Conservation (phyloP, 2,329 filamentous ascomycete species). For the Talaromyces sp. region DNA sequence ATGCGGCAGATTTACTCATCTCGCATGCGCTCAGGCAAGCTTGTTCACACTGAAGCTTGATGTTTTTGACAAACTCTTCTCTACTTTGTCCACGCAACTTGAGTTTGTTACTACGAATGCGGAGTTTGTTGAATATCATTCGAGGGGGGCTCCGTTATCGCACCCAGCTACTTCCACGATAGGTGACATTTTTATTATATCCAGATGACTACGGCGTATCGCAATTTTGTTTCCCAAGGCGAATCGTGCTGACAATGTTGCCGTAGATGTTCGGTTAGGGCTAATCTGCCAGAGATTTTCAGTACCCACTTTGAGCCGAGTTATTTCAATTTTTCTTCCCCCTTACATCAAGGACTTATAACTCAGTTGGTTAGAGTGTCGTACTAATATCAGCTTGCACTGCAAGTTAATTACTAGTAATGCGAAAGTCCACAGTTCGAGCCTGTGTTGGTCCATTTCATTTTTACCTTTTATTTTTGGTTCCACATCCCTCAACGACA, state of each 20-base stretch:
- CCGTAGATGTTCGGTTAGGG: neutral
- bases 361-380: conserved; percentile 8
- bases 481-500: too few relatives aligned
- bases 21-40: neutral
- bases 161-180: neutral
- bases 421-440: conserved; percentile 7
- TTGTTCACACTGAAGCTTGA: neutral
- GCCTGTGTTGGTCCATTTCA: conserved; percentile 6
- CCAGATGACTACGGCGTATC: too few relatives aligned
- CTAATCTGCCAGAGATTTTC: neutral
- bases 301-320: too few relatives aligned
- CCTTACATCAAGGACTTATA: neutral
- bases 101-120: neutral
- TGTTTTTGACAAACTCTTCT: neutral
- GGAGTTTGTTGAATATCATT: neutral
- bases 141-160: neutral
- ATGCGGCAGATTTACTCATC: neutral
- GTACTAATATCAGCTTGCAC: conserved; percentile 5
- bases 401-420: neutral
- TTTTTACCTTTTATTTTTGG: neutral
- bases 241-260: neutral
- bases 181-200: neutral
- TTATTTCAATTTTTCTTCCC: neutral
- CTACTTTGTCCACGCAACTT: neutral
- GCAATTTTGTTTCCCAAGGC: neutral